A percentile compares a stretch with the other conserved stretches of the same genome.
These are phyloP conservation scores for Mucor ambiguus DNA, from an alignment of 371 early-diverging fungal species.

Conservation along the genomic window DNA sequence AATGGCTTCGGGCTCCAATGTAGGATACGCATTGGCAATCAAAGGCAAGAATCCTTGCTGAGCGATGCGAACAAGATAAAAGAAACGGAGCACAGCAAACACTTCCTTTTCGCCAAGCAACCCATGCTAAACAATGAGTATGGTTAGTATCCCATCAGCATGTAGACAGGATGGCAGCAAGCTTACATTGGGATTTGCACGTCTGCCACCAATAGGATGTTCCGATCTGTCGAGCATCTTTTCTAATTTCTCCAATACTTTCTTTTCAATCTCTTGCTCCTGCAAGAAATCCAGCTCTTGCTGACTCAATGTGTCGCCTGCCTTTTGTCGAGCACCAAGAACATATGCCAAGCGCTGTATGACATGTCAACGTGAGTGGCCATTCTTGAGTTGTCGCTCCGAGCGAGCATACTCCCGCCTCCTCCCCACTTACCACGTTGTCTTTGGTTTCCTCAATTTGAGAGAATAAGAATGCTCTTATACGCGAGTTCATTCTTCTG, in stretches of 20 bases:
- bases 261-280: constrained; percentile 8
- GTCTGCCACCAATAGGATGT: too few relatives aligned
- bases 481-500: background rate
- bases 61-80: constrained; percentile 23
- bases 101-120: background rate
- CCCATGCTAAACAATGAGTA: too few relatives aligned
- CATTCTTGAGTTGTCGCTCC: too few relatives aligned
- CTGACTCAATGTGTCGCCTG: background rate
- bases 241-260: constrained; percentile 8
- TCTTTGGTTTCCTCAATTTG: constrained; percentile 11
- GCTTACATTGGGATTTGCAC: too few relatives aligned
- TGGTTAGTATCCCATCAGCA: too few relatives aligned
- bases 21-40: constrained; percentile 8
- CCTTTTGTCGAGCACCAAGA: background rate
- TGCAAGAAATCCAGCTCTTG: background rate
- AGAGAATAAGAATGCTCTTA: background rate
- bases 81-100: constrained; percentile 12
- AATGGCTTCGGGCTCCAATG: constrained; percentile 18
- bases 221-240: background rate
- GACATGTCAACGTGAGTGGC: too few relatives aligned
- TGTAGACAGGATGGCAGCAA: too few relatives aligned
- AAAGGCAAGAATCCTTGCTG: constrained; percentile 25
- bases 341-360: constrained; percentile 16
- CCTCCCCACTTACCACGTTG: constrained; percentile 10
- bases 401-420: too few relatives aligned